Percentiles rank a stretch among this genome's conserved stretches.
Conservation (phyloP, 2,329 filamentous ascomycete species). For the Cyphellophora attinorum region DNA sequence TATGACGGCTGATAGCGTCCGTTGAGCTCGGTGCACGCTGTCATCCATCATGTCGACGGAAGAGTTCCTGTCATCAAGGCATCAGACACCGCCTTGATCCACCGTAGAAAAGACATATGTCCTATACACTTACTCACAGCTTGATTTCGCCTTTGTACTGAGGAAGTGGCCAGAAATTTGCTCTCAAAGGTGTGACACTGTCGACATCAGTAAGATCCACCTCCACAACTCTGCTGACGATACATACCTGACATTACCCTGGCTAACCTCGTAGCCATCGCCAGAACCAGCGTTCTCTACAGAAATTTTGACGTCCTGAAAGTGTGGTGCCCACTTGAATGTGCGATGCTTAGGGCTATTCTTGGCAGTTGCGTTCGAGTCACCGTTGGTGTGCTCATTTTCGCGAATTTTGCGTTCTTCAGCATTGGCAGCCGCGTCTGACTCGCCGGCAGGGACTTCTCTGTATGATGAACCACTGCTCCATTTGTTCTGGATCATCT, state of each 20-base stretch:
- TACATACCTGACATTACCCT: slow-evolving; percentile 81
- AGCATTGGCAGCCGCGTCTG: slow-evolving; percentile 49
- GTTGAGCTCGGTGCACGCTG: neutral
- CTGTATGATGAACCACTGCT: slow-evolving; percentile 74
- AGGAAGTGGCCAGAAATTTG: slow-evolving; percentile 77
- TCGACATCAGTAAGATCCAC: slow-evolving; percentile 31
- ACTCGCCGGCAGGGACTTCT: slow-evolving; percentile 58
- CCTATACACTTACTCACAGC: slow-evolving; percentile 56
- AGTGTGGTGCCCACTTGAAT: slow-evolving; percentile 89
- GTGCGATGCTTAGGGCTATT: slow-evolving; percentile 64
- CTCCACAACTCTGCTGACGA: slow-evolving; percentile 25
- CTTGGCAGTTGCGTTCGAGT: slow-evolving; percentile 21
- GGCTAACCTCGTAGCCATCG: slow-evolving; percentile 85
- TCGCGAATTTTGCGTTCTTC: slow-evolving; percentile 68
- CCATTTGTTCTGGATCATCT: slow-evolving; percentile 90
- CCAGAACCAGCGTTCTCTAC: slow-evolving; percentile 71
- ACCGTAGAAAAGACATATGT: neutral
- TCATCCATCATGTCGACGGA: neutral
- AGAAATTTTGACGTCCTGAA: slow-evolving; percentile 76
- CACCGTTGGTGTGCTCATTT: slow-evolving; percentile 39
- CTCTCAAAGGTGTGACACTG: slow-evolving; percentile 81
- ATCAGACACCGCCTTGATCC: neutral
- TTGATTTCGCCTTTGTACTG: slow-evolving; percentile 63
- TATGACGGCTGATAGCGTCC: slow-evolving; percentile 58
- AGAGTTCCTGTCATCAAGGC: neutral